Conservation (phyloP, 1,284 basidiomycete genomes). For the Moniliella sp. region DNA sequence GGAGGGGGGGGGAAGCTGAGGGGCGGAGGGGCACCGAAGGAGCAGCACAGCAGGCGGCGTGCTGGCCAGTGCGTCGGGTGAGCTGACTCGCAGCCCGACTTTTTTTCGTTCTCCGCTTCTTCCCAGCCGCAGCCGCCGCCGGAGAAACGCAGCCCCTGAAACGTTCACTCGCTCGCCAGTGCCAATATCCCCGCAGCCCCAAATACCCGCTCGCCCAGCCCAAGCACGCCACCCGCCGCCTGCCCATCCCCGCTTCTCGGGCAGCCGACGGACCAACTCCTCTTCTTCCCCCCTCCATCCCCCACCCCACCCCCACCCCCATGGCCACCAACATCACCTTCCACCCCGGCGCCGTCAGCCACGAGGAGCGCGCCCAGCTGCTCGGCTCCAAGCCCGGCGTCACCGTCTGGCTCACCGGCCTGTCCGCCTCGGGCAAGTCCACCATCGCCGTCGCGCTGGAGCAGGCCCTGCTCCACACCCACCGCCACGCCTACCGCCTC, state of each 20-base stretch:
- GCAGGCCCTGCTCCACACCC: constrained; percentile 70
- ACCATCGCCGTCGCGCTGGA: constrained; percentile 93
- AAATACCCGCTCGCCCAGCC: too few species aligned
- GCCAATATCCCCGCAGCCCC: too few species aligned
- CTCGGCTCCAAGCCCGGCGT: constrained; percentile 12
- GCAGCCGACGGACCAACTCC: too few species aligned
- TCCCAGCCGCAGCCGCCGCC: not conserved
- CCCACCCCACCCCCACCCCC: not conserved
- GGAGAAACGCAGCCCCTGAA: not conserved
- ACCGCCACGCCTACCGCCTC: constrained; percentile 68
- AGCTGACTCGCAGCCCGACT: not conserved
- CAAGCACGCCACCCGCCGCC: too few species aligned
- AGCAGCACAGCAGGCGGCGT: too few species aligned
- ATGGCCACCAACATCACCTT: constrained; percentile 77
- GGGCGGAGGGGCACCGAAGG: too few species aligned
- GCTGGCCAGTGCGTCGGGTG: too few species aligned
- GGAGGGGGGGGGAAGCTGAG: not conserved
- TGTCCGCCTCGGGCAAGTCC: constrained; percentile 43
- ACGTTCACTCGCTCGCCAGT: not conserved
- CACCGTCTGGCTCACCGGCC: constrained; percentile 20
- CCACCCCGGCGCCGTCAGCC: constrained; percentile 42
- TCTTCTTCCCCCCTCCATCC: too few species aligned
- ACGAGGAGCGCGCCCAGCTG: constrained; percentile 20
- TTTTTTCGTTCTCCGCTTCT: not conserved
- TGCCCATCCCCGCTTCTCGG: too few species aligned